Conservation (phyloP, 108 stramenopile species). For the Fragilariopsis cylindrus region DNA sequence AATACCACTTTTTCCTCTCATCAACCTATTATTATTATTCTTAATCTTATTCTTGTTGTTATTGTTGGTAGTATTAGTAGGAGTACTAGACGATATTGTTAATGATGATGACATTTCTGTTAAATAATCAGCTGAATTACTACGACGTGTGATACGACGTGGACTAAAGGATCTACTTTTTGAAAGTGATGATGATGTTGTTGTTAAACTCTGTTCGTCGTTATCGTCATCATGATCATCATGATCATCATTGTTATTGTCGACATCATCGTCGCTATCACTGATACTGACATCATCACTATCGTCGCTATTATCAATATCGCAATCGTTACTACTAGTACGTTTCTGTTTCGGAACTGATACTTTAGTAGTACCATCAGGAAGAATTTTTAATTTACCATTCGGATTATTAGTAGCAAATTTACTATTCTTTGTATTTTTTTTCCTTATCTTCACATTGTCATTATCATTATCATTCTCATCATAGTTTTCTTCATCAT, state of each 20-base stretch:
- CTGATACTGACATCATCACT: neutral
- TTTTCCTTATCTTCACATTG: too few species aligned
- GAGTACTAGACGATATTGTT: neutral
- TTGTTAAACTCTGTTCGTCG: neutral
- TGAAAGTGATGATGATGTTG: neutral
- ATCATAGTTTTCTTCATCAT: too few species aligned
- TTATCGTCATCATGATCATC: neutral
- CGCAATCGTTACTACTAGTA: neutral
- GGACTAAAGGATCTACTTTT: neutral
- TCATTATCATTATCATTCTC: too few species aligned
- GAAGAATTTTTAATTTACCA: neutral
- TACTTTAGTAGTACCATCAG: neutral
- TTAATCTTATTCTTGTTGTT: neutral
- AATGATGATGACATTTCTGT: neutral
- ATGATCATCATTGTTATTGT: neutral
- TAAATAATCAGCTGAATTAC: neutral
- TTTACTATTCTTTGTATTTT: too few species aligned
- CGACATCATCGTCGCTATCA: neutral
- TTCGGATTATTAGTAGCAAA: neutral
- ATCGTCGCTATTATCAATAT: neutral
- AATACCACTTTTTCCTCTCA: neutral
- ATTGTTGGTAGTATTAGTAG: neutral
- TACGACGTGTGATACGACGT: neutral
- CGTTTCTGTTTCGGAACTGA: neutral
- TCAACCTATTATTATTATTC: neutral